Conservation (phyloP, 106 monocot species). For the Alisma plantagoaquatica region DNA sequence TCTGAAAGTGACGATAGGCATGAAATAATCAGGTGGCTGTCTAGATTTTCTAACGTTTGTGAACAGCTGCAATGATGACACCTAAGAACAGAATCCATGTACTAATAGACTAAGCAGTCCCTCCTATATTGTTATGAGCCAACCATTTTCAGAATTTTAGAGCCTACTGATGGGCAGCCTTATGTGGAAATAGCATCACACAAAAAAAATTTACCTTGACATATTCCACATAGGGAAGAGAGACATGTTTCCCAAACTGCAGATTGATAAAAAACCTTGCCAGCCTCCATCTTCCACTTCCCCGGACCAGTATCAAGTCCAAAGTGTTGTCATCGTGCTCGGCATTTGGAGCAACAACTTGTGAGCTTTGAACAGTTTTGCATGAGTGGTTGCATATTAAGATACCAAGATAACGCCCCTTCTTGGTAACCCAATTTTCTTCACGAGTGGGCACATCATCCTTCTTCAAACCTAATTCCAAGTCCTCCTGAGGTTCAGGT, state of each 20-base stretch:
- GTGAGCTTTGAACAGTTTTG: conserved; percentile 85
- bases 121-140: no score
- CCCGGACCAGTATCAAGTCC: conserved; percentile 75
- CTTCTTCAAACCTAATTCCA: conserved; percentile 22
- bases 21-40: background rate
- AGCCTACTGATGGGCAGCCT: no score
- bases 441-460: conserved; percentile 36
- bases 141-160: no score
- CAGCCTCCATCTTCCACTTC: conserved; percentile 70
- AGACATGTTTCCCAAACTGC: conserved; percentile 74
- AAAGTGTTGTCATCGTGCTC: conserved; percentile 69
- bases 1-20: no score
- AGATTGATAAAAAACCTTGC: conserved; percentile 57
- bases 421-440: conserved; percentile 70
- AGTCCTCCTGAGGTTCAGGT: conserved; percentile 32
- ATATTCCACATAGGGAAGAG: conserved; percentile 89
- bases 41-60: background rate
- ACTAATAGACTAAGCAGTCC: background rate
- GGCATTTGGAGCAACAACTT: conserved; percentile 82
- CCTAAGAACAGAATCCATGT: background rate
- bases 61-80: background rate
- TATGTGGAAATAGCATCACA: background rate
- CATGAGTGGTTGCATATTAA: conserved; percentile 91
- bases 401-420: conserved; percentile 76
- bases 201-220: conserved; percentile 53